Evolutionary conservation across 2,329 filamentous ascomycete species (phyloP), one percentile per base, ranked within the genome.

Genomic region (Penicillium sp.): DNA sequence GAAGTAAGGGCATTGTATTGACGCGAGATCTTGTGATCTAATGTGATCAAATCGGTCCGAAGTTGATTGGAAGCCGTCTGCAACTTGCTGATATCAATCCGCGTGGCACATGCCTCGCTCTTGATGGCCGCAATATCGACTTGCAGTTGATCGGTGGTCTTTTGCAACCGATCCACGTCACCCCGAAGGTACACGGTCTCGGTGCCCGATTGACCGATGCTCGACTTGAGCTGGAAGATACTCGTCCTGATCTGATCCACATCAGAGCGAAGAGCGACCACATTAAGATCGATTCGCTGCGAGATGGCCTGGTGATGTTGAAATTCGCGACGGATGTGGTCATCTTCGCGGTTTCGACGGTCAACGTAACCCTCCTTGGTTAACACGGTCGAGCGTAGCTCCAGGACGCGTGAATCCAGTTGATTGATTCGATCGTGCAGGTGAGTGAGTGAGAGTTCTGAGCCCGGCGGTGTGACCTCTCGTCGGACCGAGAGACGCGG

Each of bases 331-430:
- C 66, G 64, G 32, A 71, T 61, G 38, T 66, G 63, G 9, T 68
- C 60, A 50, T 71, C 68, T 56, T 71, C 66, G 12, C 65, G 62
- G 50, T 69, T 70, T 2, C 67, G 60, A 45, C 67, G 63, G 43
- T 70, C 67, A 39, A 65, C 57, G 55, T 71, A 71, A 26, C 57
- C 61, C 41, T 71, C 66, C 48, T 67, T 68, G 24, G 68, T 70
- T 28, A 71, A 48, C n/a, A 68, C 57, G 26, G 57, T 62, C 11
- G 66, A 62, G 28, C 65, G 66, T n/a, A 71, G 57, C 13, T 70
- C 67, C 27, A 63, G 55, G 5, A 71, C 55, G 42, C 63, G 66
- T 4, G 68, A 66, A 39, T 70, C 68, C 8, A 71, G 60, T 33
- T 66, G 60, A 47, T 65, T 66, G 25, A 71, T 56, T 26, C 67